Evolutionary conservation across 108 stramenopile species (phyloP).

Genomic region (Hondaea fermentalgiana): DNA sequence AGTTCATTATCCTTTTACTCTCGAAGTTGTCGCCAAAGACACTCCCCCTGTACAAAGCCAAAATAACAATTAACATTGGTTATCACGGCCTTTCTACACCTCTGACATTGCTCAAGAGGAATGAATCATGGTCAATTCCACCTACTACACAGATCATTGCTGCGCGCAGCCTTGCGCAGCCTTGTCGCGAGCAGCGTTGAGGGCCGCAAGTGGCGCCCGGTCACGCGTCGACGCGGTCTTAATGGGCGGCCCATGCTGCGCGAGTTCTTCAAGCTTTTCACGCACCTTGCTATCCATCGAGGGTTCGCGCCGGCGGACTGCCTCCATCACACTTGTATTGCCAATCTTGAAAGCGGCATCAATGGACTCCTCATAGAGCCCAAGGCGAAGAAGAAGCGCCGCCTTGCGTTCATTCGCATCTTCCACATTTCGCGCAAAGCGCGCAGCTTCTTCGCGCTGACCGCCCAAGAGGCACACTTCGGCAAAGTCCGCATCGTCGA

Average conservation of each 20-base stretch:
- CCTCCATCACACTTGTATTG: not conserved
- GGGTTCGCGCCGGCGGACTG: not conserved
- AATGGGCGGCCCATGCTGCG: not conserved
- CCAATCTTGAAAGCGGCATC: slow-evolving; percentile 2
- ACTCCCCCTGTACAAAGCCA: no score
- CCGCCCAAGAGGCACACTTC: not conserved
- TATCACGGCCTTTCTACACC: no score
- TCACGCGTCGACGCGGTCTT: not conserved
- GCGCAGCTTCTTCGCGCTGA: not conserved
- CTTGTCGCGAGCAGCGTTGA: not conserved
- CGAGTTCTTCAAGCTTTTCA: not conserved
- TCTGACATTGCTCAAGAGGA: no score
- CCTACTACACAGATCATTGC: not conserved
- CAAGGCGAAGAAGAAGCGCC: not conserved
- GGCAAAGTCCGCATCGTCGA: slow-evolving; percentile 11
- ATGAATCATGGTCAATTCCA: no score
- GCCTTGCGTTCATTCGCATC: not conserved
- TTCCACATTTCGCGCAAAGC: not conserved
- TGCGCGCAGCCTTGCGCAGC: not conserved
- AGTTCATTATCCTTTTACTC: no score
- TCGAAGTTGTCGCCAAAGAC: no score
- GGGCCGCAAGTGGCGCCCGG: not conserved
- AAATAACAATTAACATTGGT: no score
- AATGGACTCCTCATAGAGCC: not conserved
- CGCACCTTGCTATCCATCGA: not conserved